Evolutionary conservation across 805 yeast genomes (phyloP).

Genomic region (Sungouiella blattae): DNA sequence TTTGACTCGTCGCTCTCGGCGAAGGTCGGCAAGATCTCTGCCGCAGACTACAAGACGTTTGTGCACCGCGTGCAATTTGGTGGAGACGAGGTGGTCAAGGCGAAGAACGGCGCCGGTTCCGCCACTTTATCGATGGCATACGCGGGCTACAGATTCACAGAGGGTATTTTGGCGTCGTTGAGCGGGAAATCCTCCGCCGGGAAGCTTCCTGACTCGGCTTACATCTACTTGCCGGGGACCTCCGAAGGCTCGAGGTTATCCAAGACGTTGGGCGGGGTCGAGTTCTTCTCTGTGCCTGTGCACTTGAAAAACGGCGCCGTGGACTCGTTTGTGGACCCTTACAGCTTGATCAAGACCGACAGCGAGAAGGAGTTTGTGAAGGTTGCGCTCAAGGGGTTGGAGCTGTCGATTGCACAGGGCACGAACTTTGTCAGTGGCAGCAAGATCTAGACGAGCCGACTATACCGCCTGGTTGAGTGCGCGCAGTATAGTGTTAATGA

Average conservation of each 20-base stretch:
- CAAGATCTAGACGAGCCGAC: constrained; percentile 29
- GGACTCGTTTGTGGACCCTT: constrained; percentile 34
- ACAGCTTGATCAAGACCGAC: constrained; percentile 26
- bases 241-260: constrained; percentile 45
- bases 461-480: too few relatives aligned
- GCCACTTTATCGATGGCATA: constrained; percentile 21
- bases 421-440: constrained; percentile 36
- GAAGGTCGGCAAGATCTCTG: constrained; percentile 15
- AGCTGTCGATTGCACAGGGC: constrained; percentile 39
- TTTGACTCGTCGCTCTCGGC: constrained; percentile 15
- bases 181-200: not conserved
- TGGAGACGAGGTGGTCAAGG: constrained; percentile 21
- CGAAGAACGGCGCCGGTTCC: constrained; percentile 20
- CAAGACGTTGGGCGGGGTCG: constrained; percentile 34
- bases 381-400: constrained; percentile 38
- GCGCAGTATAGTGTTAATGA: too few relatives aligned
- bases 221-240: constrained; percentile 52
- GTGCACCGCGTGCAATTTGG: constrained; percentile 19
- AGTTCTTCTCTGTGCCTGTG: constrained; percentile 50
- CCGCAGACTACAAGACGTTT: constrained; percentile 15
- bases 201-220: constrained; percentile 44
- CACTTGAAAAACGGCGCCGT: constrained; percentile 35
- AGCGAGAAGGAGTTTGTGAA: constrained; percentile 31
- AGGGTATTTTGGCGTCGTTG: constrained; percentile 13
- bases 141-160: constrained; percentile 20